phyloP scores from a whole-genome alignment of 108 stramenopile species.

The Fistulifera solaris region DNA sequence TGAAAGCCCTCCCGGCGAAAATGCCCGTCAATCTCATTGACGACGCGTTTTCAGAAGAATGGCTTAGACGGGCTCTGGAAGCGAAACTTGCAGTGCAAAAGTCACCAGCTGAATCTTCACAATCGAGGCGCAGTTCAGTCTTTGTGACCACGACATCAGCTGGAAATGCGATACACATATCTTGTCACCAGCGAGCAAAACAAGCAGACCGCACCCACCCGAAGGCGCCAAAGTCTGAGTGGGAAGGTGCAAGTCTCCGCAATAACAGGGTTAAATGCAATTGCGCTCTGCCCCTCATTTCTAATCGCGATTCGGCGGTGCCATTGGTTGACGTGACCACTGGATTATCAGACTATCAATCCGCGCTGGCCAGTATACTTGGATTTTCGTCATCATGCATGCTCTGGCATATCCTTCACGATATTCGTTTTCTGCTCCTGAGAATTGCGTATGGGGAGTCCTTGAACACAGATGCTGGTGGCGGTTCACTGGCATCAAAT shows the following conservation, averaged over 20 bases:
- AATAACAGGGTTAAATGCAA: slow-evolving; percentile 80
- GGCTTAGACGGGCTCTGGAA: slow-evolving; percentile 36
- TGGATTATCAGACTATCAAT: slow-evolving; percentile 61
- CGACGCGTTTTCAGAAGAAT: slow-evolving; percentile 12
- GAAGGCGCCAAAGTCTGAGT: slow-evolving; percentile 78
- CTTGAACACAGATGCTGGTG: slow-evolving; percentile 69
- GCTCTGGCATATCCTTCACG: slow-evolving; percentile 67
- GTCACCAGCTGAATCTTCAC: neutral
- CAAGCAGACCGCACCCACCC: slow-evolving; percentile 66
- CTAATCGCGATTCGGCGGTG: slow-evolving; percentile 58
- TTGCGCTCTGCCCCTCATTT: slow-evolving; percentile 70
- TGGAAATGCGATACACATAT: slow-evolving; percentile 74
- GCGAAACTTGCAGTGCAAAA: slow-evolving; percentile 39
- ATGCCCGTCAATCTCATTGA: slow-evolving; percentile 33
- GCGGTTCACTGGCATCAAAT: slow-evolving; percentile 78
- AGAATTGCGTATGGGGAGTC: slow-evolving; percentile 74
- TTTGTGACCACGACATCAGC: slow-evolving; percentile 70
- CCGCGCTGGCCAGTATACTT: slow-evolving; percentile 45
- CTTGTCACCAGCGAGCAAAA: slow-evolving; percentile 60
- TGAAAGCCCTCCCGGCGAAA: slow-evolving; percentile 39
- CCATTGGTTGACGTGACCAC: slow-evolving; percentile 58
- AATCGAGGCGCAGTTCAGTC: slow-evolving; percentile 18
- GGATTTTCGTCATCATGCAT: slow-evolving; percentile 66
- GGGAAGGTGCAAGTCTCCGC: slow-evolving; percentile 78
- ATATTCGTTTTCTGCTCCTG: slow-evolving; percentile 61